These are phyloP conservation scores for Neurospora africana DNA, from an alignment of 495 filamentous ascomycete genomes.

Conservation along the genomic window DNA sequence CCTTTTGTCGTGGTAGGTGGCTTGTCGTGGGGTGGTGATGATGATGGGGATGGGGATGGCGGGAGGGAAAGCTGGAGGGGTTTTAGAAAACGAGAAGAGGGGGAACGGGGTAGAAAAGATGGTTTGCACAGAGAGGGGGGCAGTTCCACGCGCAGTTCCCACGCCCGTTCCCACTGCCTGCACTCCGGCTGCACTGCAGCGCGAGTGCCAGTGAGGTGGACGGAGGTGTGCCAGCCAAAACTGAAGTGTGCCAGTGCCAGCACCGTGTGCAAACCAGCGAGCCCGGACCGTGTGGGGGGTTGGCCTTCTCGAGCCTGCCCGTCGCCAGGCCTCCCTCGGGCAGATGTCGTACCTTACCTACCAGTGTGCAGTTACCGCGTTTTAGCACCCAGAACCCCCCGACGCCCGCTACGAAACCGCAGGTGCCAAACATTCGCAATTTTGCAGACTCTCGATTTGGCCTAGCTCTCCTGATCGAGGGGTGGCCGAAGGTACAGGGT, in stretches of 20 bases:
- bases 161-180: neutral
- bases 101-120: slow-evolving; percentile 24
- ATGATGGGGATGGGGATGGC: slow-evolving; percentile 11
- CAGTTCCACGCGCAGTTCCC: slow-evolving; percentile 12
- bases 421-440: slow-evolving; percentile 12
- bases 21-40: slow-evolving; percentile 3
- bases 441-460: slow-evolving; percentile 17
- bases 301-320: slow-evolving; percentile 1
- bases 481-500: slow-evolving; percentile 4
- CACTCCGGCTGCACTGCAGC: slow-evolving; percentile 1
- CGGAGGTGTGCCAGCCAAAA: neutral
- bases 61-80: slow-evolving; percentile 18
- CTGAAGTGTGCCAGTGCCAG: neutral
- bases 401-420: neutral
- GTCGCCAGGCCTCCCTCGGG: neutral
- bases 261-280: slow-evolving; percentile 3
- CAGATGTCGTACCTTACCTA: neutral
- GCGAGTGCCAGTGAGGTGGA: neutral
- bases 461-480: slow-evolving; percentile 4
- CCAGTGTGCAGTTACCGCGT: slow-evolving; percentile 8
- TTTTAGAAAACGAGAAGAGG: slow-evolving; percentile 22
- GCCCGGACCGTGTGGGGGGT: slow-evolving; percentile 10
- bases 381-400: slow-evolving; percentile 5
- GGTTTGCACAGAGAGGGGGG: slow-evolving; percentile 16
- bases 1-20: neutral